These are phyloP conservation scores for Athelia psychrophila DNA, from an alignment of 1,284 basidiomycete species.

Conservation along the genomic window DNA sequence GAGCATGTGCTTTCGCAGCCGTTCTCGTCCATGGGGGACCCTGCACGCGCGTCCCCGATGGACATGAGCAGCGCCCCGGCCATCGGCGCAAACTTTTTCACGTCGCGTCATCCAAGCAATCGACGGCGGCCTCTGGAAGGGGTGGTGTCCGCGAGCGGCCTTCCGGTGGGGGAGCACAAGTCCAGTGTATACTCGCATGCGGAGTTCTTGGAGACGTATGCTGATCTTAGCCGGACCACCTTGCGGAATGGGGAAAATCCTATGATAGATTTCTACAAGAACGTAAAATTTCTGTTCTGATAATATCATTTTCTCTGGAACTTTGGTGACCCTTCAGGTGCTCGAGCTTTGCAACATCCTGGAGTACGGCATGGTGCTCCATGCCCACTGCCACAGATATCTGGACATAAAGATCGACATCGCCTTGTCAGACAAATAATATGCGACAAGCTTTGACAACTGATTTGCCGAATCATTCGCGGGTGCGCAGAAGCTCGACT, in stretches of 20 bases:
- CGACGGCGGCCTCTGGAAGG: conserved; percentile 65
- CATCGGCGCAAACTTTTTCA: conserved; percentile 67
- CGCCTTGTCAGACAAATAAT: too few species aligned
- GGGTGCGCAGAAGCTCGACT: too few species aligned
- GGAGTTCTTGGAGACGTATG: conserved; percentile 84
- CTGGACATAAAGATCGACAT: too few species aligned
- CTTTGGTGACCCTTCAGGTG: too few species aligned
- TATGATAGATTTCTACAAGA: conserved; percentile 83
- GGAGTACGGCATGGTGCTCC: too few species aligned
- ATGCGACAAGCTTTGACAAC: too few species aligned
- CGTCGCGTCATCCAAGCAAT: conserved; percentile 54
- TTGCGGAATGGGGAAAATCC: conserved; percentile 84
- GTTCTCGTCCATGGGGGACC: conserved; percentile 21
- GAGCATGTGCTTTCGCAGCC: conserved; percentile 74
- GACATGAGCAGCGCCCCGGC: conserved; percentile 47
- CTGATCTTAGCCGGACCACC: conserved; percentile 63
- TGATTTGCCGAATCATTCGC: too few species aligned
- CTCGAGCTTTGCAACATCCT: too few species aligned
- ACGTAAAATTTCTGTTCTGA: conserved; percentile 85
- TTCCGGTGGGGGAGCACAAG: conserved; percentile 78
- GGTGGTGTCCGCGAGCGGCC: conserved; percentile 66
- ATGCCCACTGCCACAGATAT: too few species aligned
- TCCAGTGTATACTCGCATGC: conserved; percentile 81
- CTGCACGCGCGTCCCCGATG: conserved; percentile 46
- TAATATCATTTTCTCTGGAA: neutral